Conservation (phyloP, 768 basidiomycete genomes). For the Daedalea quercina region DNA sequence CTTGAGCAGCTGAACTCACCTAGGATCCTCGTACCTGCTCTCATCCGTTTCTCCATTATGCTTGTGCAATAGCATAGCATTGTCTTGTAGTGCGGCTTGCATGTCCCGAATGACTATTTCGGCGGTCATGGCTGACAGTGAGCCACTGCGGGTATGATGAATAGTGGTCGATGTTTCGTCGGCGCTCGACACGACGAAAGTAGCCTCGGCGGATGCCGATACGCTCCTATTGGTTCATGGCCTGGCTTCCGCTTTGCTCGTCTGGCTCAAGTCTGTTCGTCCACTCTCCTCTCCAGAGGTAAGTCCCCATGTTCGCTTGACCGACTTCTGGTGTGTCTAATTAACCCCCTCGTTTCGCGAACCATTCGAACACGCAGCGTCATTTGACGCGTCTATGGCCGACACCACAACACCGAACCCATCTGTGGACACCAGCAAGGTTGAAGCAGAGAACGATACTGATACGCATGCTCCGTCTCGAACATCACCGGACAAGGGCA, state of each 20-base stretch:
- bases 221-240: slow-evolving; percentile 4
- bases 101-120: slow-evolving; percentile 8
- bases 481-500: slow-evolving; percentile 1
- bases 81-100: slow-evolving; percentile 2
- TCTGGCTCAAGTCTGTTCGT: not conserved
- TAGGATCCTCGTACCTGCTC: slow-evolving; percentile 20
- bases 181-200: not conserved
- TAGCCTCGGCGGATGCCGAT: not conserved
- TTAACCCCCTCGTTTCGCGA: not conserved
- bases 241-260: not conserved
- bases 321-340: not conserved
- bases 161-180: not conserved
- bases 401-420: slow-evolving; percentile 35
- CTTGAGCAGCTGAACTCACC: slow-evolving; percentile 5
- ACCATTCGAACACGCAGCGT: slow-evolving; percentile 34
- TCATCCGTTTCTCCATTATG: slow-evolving; percentile 16
- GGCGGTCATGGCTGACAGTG: slow-evolving; percentile 3
- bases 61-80: not conserved
- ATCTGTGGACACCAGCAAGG: slow-evolving; percentile 1
- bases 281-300: not conserved
- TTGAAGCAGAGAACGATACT: slow-evolving; percentile 1
- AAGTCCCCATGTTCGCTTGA: not conserved
- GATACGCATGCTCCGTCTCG: slow-evolving; percentile 4
- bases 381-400: slow-evolving; percentile 79
- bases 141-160: not conserved